Evolutionary conservation across 164 flowering plant species (phyloP), one percentile per base, ranked within the genome.

Genomic region (Magnolia changhungtana): DNA sequence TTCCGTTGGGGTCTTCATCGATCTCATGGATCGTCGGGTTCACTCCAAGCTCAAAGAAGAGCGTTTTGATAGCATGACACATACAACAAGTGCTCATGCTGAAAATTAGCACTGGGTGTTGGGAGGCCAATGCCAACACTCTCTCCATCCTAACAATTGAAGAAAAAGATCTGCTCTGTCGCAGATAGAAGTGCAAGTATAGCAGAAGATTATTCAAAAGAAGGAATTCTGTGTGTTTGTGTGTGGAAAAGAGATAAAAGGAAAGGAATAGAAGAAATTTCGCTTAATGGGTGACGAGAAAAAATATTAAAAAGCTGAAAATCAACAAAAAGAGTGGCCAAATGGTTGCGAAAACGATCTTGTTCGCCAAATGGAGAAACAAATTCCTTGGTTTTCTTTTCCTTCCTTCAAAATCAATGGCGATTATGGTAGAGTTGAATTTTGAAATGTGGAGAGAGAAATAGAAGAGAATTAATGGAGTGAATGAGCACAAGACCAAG

Each of bases 11-110:
- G 50, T 72, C 75, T 21, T 72, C 37, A 31, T 72, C 75, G 13
- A 72, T 31, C 66, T 72, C 75, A 18, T 72, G 66, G 49, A 72
- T 2, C 4, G 50, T 45, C 19, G 75, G 75, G 61, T 72, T 58
- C 20, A 72, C 75, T 2, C 75, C 75, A 61, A 72, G 64, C 49
- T 72, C 75, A 1, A 4, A 51, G 65, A 72, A 72, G 66, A 72
- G 66, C 9, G 20, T 72, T 67, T 72, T 72, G 66, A 72, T 50
- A 16, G 72, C 45, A 21, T 70, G 72, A 58, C 72, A 70, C 72
- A 70, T 70, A 52, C 72, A 70, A 24, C 75, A 72, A 21, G 75
- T 10, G 66, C 75, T 72, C 75, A 55, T 27, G 50, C 75, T 61
- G 66, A 72, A 72, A 61, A 72, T 58, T 49, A 72, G 24, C 18